A percentile compares a stretch with the other conserved stretches of the same genome.
Conservation (phyloP, 345 rosid genomes). For the Acer negundo region DNA sequence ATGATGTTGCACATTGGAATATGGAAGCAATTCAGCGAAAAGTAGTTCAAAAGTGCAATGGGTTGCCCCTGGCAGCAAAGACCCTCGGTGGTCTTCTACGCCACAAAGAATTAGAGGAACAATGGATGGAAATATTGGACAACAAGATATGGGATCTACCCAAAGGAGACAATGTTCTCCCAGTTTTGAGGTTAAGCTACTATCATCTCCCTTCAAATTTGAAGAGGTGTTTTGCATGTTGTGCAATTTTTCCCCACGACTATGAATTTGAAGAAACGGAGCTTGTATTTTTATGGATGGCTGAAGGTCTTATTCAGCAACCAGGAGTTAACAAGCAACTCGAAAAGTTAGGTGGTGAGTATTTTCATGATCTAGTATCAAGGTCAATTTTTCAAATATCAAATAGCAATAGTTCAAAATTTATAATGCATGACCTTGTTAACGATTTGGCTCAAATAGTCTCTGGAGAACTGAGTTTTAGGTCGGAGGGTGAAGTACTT, state of each 20-base stretch:
- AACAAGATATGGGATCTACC: not conserved
- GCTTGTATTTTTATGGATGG: not conserved
- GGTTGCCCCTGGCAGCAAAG: slow-evolving; percentile 21
- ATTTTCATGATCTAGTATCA: slow-evolving; percentile 1
- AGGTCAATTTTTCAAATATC: not conserved
- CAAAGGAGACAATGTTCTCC: not conserved
- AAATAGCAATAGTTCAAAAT: not conserved
- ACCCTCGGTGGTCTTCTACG: slow-evolving; percentile 13
- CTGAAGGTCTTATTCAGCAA: not conserved
- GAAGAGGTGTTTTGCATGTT: not conserved
- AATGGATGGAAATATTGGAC: not conserved
- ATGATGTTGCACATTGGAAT: not conserved
- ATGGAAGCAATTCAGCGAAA: slow-evolving; percentile 14
- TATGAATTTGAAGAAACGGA: not conserved
- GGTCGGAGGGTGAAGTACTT: not conserved
- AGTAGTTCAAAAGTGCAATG: slow-evolving; percentile 15
- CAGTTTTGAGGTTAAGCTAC: not conserved
- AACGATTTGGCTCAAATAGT: not conserved
- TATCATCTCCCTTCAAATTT: not conserved
- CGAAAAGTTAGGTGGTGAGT: not conserved
- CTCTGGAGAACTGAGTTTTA: not conserved
- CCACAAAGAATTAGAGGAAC: too few relatives aligned
- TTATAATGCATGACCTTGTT: not conserved
- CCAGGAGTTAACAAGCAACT: not conserved
- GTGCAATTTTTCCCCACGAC: not conserved